A percentile compares a stretch with the other conserved stretches of the same genome.
Conservation (phyloP, 1,284 basidiomycete species). For the Peniophora sp. region DNA sequence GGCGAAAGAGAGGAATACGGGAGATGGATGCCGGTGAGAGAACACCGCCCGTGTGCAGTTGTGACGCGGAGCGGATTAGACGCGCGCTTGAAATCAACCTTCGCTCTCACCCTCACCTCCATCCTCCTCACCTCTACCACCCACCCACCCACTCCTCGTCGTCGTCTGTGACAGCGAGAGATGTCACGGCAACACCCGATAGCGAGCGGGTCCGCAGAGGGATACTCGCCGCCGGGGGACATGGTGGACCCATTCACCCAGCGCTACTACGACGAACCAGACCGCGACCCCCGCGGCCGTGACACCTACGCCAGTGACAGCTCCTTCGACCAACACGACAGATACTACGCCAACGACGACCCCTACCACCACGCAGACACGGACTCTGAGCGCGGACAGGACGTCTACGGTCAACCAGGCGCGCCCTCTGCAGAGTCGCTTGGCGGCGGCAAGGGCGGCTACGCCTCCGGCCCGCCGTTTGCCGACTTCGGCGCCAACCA, state of each 20-base stretch:
- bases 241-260: slow-evolving; percentile 48
- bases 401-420: slow-evolving; percentile 57
- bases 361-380: slow-evolving; percentile 68
- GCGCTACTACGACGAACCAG: slow-evolving; percentile 59
- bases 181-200: not conserved
- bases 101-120: not conserved
- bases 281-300: slow-evolving; percentile 61
- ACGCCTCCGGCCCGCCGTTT: slow-evolving; percentile 55
- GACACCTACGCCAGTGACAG: slow-evolving; percentile 67
- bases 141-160: slow-evolving; percentile 2
- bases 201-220: slow-evolving; percentile 10
- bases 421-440: slow-evolving; percentile 68
- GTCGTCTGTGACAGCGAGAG: not conserved
- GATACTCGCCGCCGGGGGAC: slow-evolving; percentile 18
- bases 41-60: too few species aligned
- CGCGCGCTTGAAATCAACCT: not conserved
- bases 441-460: slow-evolving; percentile 46
- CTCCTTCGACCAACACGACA: slow-evolving; percentile 39
- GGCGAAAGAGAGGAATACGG: too few species aligned
- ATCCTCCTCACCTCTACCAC: not conserved
- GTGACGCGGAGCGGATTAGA: too few species aligned
- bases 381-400: slow-evolving; percentile 55
- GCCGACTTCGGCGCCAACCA: slow-evolving; percentile 34
- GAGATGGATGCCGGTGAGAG: too few species aligned
- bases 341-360: slow-evolving; percentile 65